Evolutionary conservation across 495 filamentous ascomycete genomes (phyloP).

Genomic region (Cryomyces minteri): DNA sequence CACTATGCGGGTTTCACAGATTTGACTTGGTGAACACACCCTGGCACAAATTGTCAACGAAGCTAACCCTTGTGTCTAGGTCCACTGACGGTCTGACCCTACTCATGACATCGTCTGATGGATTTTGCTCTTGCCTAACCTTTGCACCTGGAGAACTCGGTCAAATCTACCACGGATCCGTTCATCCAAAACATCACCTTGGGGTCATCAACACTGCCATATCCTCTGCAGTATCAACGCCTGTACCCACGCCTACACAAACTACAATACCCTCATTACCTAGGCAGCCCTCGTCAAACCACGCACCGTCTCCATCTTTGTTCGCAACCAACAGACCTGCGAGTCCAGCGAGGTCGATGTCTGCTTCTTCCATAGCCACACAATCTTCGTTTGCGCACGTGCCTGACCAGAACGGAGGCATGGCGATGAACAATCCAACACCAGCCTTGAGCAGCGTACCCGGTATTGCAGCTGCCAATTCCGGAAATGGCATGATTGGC

Average conservation of each 20-base stretch:
- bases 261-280: background rate
- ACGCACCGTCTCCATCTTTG: constrained; percentile 37
- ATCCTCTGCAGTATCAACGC: constrained; percentile 9
- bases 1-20: constrained; percentile 97
- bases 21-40: constrained; percentile 59
- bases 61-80: constrained; percentile 33
- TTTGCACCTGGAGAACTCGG: constrained; percentile 78
- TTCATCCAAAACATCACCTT: constrained; percentile 23
- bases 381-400: constrained; percentile 18
- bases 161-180: constrained; percentile 56
- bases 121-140: constrained; percentile 83
- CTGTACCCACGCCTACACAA: constrained; percentile 11
- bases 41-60: constrained; percentile 9
- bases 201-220: constrained; percentile 12
- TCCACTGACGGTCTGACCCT: constrained; percentile 82
- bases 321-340: constrained; percentile 25
- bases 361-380: constrained; percentile 67
- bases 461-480: constrained; percentile 17
- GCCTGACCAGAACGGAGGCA: constrained; percentile 7
- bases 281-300: constrained; percentile 9
- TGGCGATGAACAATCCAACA: constrained; percentile 16
- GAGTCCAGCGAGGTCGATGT: constrained; percentile 62
- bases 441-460: constrained; percentile 17
- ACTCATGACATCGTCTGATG: constrained; percentile 91
- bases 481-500: constrained; percentile 8